Base-by-base conservation (phyloP, 164 flowering plant genomes). In the Macadamia integrifolia region DNA sequence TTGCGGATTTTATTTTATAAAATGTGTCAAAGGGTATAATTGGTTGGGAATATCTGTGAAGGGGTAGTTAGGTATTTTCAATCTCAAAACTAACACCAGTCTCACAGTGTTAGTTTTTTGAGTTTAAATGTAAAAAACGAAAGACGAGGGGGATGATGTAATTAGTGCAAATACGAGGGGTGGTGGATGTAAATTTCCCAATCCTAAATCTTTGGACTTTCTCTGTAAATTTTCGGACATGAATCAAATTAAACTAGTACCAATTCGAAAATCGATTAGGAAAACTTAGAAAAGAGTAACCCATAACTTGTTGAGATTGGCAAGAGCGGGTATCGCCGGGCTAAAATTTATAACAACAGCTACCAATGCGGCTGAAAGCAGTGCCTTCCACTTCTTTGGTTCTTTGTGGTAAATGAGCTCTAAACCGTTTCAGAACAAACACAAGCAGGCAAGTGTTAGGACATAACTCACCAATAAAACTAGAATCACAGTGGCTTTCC, bases 321-420 rank as follows among this genome's bases (percentile, higher is more conserved):
- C 99, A 8, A 88, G 9, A 59, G 93, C 93, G 15, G 87, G 77
- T 75, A 79, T 69, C 65, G 72, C 72, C 10, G 79, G 55, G 73
- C 84, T 82, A 52, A 83, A 81, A 66, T 82, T 71, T 66, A 86
- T 62, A 62, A 82, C 80, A 0, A 89, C 90, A 44, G 90, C 86
- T 0, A 89, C 96, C 76, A 90, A 71, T 65, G 95, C 92, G 6
- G 92, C 69, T 9, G 97, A 84, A 61, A 86, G 82, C 9, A 86
- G 1, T 9, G 65, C 53, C 59, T 74, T 77, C 96, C 90, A 91
- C 18, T 73, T 83, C 78, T 77, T 87, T 2, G 72, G 35, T 31
- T 78, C 87, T 70, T 64, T 58, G 49, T 42, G 23, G 6, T 67
- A 29, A 23, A 8, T 31, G 48, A 14, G 32, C 60, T 71, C 68